Conservation (phyloP, 768 basidiomycete species). For the Boletus rubroflammeus region DNA sequence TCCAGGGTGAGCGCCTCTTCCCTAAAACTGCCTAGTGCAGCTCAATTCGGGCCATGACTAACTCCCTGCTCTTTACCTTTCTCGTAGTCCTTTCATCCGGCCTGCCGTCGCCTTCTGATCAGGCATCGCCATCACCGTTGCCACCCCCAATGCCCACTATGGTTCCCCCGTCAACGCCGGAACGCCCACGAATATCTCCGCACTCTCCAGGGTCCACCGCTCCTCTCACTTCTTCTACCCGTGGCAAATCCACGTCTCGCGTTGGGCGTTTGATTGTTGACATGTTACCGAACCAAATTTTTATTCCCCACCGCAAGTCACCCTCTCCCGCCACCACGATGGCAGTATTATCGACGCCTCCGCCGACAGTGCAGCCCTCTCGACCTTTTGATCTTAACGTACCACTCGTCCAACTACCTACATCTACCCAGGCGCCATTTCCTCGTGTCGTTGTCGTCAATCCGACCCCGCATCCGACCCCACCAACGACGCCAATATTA, state of each 20-base stretch:
- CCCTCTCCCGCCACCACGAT: slow-evolving; percentile 1
- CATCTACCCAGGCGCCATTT: slow-evolving; percentile 29
- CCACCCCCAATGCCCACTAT: slow-evolving; percentile 16
- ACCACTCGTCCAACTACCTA: slow-evolving; percentile 29
- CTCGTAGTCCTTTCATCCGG: slow-evolving; percentile 23
- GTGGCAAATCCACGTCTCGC: slow-evolving; percentile 25
- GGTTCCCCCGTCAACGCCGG: slow-evolving; percentile 26
- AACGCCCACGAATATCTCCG: slow-evolving; percentile 28
- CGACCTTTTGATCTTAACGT: slow-evolving; percentile 17
- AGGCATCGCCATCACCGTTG: slow-evolving; percentile 27
- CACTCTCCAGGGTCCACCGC: slow-evolving; percentile 12
- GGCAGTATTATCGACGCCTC: slow-evolving; percentile 4
- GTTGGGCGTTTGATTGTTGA: slow-evolving; percentile 54
- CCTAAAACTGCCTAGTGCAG: slow-evolving; percentile 9
- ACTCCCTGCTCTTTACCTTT: slow-evolving; percentile 15
- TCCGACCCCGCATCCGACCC: slow-evolving; percentile 76
- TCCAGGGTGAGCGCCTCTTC: slow-evolving; percentile 13
- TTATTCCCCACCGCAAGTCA: slow-evolving; percentile 20
- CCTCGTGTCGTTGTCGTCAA: slow-evolving; percentile 67
- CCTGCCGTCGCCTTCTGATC: slow-evolving; percentile 29
- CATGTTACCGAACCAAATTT: slow-evolving; percentile 47
- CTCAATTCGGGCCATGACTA: slow-evolving; percentile 15
- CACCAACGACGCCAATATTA: slow-evolving; percentile 63
- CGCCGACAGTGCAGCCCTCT: slow-evolving; percentile 1
- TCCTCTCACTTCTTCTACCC: slow-evolving; percentile 7